phyloP scores from a whole-genome alignment of 2,329 filamentous ascomycete genomes.

The Diaporthe aspalathi region DNA sequence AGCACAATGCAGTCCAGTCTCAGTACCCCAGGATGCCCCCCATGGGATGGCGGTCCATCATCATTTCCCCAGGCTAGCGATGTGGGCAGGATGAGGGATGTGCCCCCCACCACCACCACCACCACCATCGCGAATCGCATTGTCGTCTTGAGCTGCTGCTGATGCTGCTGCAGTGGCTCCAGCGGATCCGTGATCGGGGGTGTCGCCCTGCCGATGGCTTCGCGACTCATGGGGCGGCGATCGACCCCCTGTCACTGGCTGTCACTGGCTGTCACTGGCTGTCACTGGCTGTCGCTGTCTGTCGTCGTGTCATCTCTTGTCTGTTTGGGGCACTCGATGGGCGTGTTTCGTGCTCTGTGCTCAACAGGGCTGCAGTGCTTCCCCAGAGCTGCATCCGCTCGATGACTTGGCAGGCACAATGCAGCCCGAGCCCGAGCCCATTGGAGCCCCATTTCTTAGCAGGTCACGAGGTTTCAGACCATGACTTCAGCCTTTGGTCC shows the following conservation, averaged over 20 bases:
- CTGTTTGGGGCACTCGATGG: not conserved
- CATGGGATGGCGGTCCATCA: slow-evolving; percentile 6
- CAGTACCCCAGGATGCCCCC: slow-evolving; percentile 27
- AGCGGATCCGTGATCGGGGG: not conserved
- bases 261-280: slow-evolving; percentile 12
- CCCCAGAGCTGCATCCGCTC: slow-evolving; percentile 14
- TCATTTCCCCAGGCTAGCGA: slow-evolving; percentile 29
- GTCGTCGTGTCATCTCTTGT: not conserved
- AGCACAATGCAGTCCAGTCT: not conserved
- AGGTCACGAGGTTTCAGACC: slow-evolving; percentile 23
- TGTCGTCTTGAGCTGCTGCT: not conserved
- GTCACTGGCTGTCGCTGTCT: slow-evolving; percentile 12
- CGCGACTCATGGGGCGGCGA: slow-evolving; percentile 23
- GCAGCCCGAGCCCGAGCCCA: not conserved
- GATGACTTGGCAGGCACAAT: slow-evolving; percentile 27
- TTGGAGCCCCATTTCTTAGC: slow-evolving; percentile 21
- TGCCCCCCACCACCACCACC: not conserved
- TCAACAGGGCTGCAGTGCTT: slow-evolving; percentile 20
- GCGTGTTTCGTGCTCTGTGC: slow-evolving; percentile 6
- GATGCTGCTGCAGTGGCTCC: not conserved
- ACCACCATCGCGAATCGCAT: not conserved
- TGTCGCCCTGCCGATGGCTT: slow-evolving; percentile 10
- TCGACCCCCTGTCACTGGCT: slow-evolving; percentile 7
- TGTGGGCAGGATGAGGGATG: not conserved
- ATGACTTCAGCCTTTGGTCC: not conserved